Evolutionary conservation across 2,329 filamentous ascomycete genomes (phyloP), one percentile per base, ranked within the genome.

Genomic region (Xylaria polymorpha): DNA sequence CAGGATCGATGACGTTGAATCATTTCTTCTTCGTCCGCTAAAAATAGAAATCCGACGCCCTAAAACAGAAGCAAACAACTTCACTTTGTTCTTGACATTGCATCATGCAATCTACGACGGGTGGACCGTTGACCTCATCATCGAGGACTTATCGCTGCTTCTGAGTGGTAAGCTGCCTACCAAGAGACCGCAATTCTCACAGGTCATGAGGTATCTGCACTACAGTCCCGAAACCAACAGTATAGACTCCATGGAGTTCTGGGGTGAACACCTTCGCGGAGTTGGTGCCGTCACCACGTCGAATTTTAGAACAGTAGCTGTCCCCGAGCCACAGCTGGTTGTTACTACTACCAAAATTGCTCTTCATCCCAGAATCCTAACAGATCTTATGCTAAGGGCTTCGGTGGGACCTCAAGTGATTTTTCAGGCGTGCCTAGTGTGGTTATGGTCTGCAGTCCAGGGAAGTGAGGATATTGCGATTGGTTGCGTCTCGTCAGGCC

Each of bases 31-130:
- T 37, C 77, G 61, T 2, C 93, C 94, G 0, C 81, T 94, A 15
- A 80, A 78, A 18, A 80, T 94, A n/a, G 86, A 92, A 68, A 80
- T 94, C 1, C 67, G 53, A 14, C 66, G 5, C 3, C 39, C 3
- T 48, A 63, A 9, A 39, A 61, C 8, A 20, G 72, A 20, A 59
- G 76, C 4, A 65, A 71, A 57, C 64, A 77, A 2, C 74, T 77
- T 39, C 73, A 81, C 4, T 78, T 77, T 68, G 79, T 87, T 12
- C 62, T 93, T 53, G 84, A 91, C 74, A 14, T 83, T 97, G 0
- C 94, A 97, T 77, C 94, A 98, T 79, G 90, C 93, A 0, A 78
- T 97, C 0, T 98, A 97, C 76, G 94, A 98, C 79, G 94, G 94
- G n/a, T 98, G 94, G 94, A 94, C 94, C 0, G 86, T 94, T 76